Percentiles rank a stretch among this genome's conserved stretches.
Conservation (phyloP, 2,329 filamentous ascomycete genomes). For the Fusarium circinatum region DNA sequence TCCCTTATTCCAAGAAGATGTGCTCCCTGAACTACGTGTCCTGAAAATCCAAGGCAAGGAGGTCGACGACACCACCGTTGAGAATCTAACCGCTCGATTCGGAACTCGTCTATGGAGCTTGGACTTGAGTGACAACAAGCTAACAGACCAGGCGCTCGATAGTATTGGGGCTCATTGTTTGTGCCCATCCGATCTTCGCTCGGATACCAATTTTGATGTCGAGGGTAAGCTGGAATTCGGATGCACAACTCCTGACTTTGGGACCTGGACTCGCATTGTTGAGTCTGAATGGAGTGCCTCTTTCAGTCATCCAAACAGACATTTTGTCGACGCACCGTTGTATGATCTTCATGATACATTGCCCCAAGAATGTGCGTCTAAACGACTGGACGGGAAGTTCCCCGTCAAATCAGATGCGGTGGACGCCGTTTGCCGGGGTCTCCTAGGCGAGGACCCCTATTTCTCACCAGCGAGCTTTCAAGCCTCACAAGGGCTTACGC, state of each 20-base stretch:
- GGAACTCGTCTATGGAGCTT: constrained; percentile 64
- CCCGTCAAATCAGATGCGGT: constrained; percentile 43
- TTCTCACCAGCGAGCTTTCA: constrained; percentile 34
- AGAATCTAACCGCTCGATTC: constrained; percentile 48
- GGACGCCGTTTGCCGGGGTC: constrained; percentile 38
- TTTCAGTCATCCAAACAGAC: constrained; percentile 59
- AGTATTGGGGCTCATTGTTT: constrained; percentile 47
- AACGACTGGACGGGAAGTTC: constrained; percentile 48
- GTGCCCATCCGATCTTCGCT: constrained; percentile 46
- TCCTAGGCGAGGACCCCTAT: constrained; percentile 40
- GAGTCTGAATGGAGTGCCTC: constrained; percentile 59
- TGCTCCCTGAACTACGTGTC: constrained; percentile 60
- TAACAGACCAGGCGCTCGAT: constrained; percentile 58
- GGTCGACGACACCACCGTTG: constrained; percentile 53
- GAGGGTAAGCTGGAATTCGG: constrained; percentile 57
- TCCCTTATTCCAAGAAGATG: constrained; percentile 47
- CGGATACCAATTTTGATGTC: constrained; percentile 52
- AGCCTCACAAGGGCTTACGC: constrained; percentile 55
- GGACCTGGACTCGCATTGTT: constrained; percentile 56
- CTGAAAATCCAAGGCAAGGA: constrained; percentile 61
- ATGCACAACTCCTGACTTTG: constrained; percentile 49
- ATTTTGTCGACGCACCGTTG: constrained; percentile 60
- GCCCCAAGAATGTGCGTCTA: constrained; percentile 37
- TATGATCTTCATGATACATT: constrained; percentile 39
- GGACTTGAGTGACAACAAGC: constrained; percentile 62